Evolutionary conservation across 1,284 basidiomycete species (phyloP).

Genomic region (Cutaneotrichosporon cyanovorans): DNA sequence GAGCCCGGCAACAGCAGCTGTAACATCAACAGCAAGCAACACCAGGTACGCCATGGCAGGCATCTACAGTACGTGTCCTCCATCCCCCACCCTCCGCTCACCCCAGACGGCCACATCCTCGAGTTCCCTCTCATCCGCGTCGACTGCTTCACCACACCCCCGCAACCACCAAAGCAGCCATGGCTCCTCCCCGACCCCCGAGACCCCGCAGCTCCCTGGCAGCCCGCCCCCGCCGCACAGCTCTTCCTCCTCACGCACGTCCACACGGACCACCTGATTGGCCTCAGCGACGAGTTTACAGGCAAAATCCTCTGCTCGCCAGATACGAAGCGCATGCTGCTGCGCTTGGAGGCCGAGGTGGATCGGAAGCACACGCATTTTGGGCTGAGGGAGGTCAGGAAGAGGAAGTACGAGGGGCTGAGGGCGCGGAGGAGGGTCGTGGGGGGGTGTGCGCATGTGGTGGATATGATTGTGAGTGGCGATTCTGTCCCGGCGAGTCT

Average conservation of each 20-base stretch:
- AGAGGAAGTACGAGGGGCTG: constrained; percentile 46
- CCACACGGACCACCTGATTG: constrained; percentile 63
- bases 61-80: constrained; percentile 23
- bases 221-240: constrained; percentile 48
- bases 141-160: constrained; percentile 59
- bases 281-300: constrained; percentile 29
- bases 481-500: too few relatives aligned
- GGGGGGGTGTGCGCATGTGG: constrained; percentile 25
- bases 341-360: constrained; percentile 61
- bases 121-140: constrained; percentile 64
- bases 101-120: constrained; percentile 39
- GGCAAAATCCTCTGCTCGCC: constrained; percentile 61
- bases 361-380: constrained; percentile 54
- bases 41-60: constrained; percentile 29
- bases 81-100: neutral
- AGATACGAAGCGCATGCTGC: constrained; percentile 73
- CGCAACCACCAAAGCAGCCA: constrained; percentile 4
- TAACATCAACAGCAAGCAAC: neutral
- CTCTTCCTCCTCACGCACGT: constrained; percentile 73
- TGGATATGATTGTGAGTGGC: constrained; percentile 29
- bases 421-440: neutral
- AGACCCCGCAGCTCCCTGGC: constrained; percentile 3
- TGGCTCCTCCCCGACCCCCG: constrained; percentile 15
- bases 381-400: constrained; percentile 53
- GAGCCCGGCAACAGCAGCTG: too few relatives aligned